Conservation (phyloP, 208 protist genomes). For the Trypanosoma grayi region DNA sequence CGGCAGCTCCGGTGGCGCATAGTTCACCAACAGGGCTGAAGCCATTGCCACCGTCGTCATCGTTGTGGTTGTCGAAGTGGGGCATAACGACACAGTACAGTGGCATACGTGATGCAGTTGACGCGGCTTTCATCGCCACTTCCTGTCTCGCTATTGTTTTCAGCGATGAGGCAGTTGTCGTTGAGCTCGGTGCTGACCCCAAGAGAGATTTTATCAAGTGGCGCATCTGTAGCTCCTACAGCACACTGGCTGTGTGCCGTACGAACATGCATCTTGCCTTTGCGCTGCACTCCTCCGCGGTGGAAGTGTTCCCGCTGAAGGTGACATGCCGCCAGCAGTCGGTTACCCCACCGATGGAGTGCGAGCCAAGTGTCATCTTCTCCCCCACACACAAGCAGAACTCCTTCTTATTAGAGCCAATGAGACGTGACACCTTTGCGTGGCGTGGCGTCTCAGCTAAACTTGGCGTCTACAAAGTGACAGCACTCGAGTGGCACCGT, state of each 20-base stretch:
- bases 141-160: constrained; percentile 19
- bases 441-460: constrained; percentile 51
- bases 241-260: constrained; percentile 56
- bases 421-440: constrained; percentile 29
- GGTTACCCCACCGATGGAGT: not conserved
- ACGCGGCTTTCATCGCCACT: constrained; percentile 22
- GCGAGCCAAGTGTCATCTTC: constrained; percentile 2
- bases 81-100: not conserved
- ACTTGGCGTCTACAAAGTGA: constrained; percentile 48
- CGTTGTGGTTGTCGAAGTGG: constrained; percentile 4
- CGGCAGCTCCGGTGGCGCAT: not conserved
- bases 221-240: constrained; percentile 64
- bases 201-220: constrained; percentile 45
- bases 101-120: constrained; percentile 7
- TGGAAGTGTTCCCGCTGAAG: constrained; percentile 65
- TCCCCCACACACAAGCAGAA: constrained; percentile 13
- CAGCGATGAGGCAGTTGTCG: constrained; percentile 19
- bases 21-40: not conserved
- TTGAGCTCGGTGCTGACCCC: constrained; percentile 12
- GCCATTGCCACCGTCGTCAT: not conserved
- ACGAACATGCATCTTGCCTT: constrained; percentile 67
- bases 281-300: constrained; percentile 36
- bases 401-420: constrained; percentile 22
- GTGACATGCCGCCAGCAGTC: not conserved
- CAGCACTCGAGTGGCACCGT: constrained; percentile 60